phyloP scores from a whole-genome alignment of 495 filamentous ascomycete genomes.

The Geoglossum glabrum region DNA sequence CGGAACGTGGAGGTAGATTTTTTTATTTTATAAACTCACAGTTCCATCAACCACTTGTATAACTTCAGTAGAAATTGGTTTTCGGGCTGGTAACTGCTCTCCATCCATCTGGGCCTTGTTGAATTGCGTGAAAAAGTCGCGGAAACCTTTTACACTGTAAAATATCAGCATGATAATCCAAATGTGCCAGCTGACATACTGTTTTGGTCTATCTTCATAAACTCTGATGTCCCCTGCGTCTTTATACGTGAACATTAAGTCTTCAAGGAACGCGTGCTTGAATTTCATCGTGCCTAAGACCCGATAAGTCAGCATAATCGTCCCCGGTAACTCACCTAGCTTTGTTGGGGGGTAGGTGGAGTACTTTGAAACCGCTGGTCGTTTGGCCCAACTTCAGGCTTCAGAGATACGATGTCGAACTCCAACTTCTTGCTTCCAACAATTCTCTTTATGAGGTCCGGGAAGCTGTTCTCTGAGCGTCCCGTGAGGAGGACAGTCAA shows the following conservation, averaged over 20 bases:
- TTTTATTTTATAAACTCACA: slow-evolving; percentile 2
- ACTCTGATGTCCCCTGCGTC: slow-evolving; percentile 60
- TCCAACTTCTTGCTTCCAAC: slow-evolving; percentile 54
- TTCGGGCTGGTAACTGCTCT: slow-evolving; percentile 22
- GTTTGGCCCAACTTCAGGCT: slow-evolving; percentile 63
- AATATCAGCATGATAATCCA: not conserved
- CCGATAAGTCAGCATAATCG: not conserved
- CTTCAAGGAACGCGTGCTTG: slow-evolving; percentile 65
- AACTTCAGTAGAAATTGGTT: slow-evolving; percentile 55
- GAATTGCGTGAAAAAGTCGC: slow-evolving; percentile 54
- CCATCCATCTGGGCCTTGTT: slow-evolving; percentile 32
- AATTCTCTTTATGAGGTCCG: slow-evolving; percentile 67
- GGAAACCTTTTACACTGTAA: slow-evolving; percentile 46
- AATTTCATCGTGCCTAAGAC: slow-evolving; percentile 48
- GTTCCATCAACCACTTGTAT: slow-evolving; percentile 66
- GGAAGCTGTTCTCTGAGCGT: slow-evolving; percentile 56
- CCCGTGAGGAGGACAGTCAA: slow-evolving; percentile 79
- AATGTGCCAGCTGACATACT: slow-evolving; percentile 21
- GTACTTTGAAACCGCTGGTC: slow-evolving; percentile 43
- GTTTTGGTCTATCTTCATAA: slow-evolving; percentile 44
- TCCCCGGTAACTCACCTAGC: not conserved
- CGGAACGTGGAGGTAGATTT: not conserved
- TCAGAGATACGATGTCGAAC: slow-evolving; percentile 79
- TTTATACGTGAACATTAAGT: slow-evolving; percentile 66
- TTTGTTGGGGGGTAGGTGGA: not conserved